Evolutionary conservation across 2,329 filamentous ascomycete genomes (phyloP).

Genomic region (Aureobasidium melanogenum): DNA sequence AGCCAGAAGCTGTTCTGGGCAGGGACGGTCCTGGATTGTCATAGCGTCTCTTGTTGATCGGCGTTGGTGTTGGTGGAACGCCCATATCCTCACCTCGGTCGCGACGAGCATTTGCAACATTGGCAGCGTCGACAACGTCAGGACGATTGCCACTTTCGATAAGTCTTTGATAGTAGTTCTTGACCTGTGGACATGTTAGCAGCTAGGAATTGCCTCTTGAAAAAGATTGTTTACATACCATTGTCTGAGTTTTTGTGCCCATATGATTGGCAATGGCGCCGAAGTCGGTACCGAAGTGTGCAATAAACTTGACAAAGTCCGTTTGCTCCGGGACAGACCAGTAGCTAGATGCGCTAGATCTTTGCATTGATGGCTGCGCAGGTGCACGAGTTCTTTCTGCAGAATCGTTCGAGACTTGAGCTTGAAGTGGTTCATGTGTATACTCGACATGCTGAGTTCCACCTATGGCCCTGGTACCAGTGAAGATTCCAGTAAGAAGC

Average conservation of each 20-base stretch:
- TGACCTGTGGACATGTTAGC: conserved; percentile 24
- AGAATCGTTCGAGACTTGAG: conserved; percentile 5
- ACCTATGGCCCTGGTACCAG: conserved; percentile 13
- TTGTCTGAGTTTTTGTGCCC: conserved; percentile 77
- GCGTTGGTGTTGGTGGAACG: conserved; percentile 40
- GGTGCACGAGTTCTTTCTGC: conserved; percentile 10
- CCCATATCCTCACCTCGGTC: conserved; percentile 38
- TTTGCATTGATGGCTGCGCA: conserved; percentile 17
- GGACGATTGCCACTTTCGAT: conserved; percentile 33
- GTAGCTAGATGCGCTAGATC: conserved; percentile 54
- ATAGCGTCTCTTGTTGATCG: conserved; percentile 39
- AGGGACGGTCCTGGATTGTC: conserved; percentile 30
- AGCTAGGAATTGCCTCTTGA: background rate
- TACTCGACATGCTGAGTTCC: conserved; percentile 11
- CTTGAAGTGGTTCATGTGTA: conserved; percentile 6
- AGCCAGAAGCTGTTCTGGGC: conserved; percentile 34
- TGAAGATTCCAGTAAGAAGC: conserved; percentile 24
- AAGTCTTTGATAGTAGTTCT: conserved; percentile 42
- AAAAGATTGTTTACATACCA: conserved; percentile 47
- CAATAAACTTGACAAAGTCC: conserved; percentile 65
- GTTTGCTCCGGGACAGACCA: conserved; percentile 77
- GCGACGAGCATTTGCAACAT: conserved; percentile 33
- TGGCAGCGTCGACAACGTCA: conserved; percentile 34
- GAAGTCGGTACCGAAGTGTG: conserved; percentile 73
- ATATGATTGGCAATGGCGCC: conserved; percentile 65